Percentiles rank a stretch among this genome's conserved stretches.
Evolutionary conservation across 2,329 filamentous ascomycete species (phyloP).

Genomic region (Aureobasidium melanogenum): DNA sequence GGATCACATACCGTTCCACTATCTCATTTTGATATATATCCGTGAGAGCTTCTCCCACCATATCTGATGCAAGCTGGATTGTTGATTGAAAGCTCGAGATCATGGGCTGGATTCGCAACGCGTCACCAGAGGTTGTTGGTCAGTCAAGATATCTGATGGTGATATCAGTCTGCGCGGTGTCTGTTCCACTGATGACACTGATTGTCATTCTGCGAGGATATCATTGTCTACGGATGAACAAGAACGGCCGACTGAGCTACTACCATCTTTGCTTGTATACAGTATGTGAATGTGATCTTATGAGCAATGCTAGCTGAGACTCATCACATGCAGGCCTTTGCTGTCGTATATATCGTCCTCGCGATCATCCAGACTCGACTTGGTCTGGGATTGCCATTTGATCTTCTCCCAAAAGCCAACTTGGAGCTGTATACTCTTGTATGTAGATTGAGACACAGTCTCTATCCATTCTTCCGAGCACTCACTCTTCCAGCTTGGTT

Average conservation of each 20-base stretch:
- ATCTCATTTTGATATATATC: background rate
- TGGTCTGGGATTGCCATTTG: background rate
- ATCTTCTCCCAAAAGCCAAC: background rate
- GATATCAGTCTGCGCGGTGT: background rate
- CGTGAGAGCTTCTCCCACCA: background rate
- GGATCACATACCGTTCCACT: background rate
- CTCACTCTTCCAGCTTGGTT: background rate
- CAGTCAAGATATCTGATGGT: background rate
- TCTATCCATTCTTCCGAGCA: background rate
- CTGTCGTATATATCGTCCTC: background rate
- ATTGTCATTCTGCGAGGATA: background rate
- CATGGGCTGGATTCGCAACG: background rate
- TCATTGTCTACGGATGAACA: background rate
- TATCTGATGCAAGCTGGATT: background rate
- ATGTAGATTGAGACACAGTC: background rate
- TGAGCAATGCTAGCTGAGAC: background rate
- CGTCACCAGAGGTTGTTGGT: background rate
- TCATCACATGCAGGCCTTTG: background rate
- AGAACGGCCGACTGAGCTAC: background rate
- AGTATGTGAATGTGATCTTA: background rate
- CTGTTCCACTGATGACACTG: background rate
- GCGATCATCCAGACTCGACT: background rate
- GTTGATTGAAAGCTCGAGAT: background rate
- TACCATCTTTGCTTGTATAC: background rate
- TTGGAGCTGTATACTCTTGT: background rate